Base-by-base conservation (phyloP, 2,329 filamentous ascomycete species). In the Cladobotryum protrusum region DNA sequence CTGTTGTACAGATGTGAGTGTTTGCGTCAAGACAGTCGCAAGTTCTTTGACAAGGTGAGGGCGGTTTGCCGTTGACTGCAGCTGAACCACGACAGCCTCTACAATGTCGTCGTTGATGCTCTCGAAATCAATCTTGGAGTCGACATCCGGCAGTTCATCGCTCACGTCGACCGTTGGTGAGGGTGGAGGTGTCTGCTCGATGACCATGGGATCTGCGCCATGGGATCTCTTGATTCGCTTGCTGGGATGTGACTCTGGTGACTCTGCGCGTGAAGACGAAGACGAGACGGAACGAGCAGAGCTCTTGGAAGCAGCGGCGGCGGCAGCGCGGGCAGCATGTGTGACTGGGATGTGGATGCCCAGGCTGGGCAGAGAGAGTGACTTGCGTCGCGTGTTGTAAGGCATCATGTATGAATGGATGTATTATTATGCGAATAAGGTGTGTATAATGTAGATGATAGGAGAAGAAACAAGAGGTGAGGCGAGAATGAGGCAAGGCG, bases 41-140 rank as follows among this genome's bases (percentile, higher is more conserved):
- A 99, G 79, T 70, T 97, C 92, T 71, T 96, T 96, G 56, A 97
- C 89, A 29, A 97, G 77, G 69, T 96, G 92, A 49, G 93, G 93
- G 49, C 91, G 80, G 70, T 99, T 99, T 54, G 84, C 87, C 1
- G 91, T 95, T 66, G 86, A 86, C 67, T 96, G 85, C 49, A 99
- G 75, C 70, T 95, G 90, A 59, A 88, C 72, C 61, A 97, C 89
- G 44, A 95, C 89, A 14, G 83, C 89, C 64, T 95, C 86, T 46
- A 99, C 92, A 60, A 99, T 95, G 63, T 96, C 90, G 67, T 99
- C 93, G 64, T 91, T 89, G 69, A 97, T 91, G 36, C 83, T 82
- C 57, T 90, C 85, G 46, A 89, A 79, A 66, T 95, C 87, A 45
- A 69, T 61, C 54, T 65, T 66, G 50, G 54, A 51, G 33, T 57